Base-by-base conservation (phyloP, 371 early-diverging fungal genomes). In the Gilbertella persicaria region DNA sequence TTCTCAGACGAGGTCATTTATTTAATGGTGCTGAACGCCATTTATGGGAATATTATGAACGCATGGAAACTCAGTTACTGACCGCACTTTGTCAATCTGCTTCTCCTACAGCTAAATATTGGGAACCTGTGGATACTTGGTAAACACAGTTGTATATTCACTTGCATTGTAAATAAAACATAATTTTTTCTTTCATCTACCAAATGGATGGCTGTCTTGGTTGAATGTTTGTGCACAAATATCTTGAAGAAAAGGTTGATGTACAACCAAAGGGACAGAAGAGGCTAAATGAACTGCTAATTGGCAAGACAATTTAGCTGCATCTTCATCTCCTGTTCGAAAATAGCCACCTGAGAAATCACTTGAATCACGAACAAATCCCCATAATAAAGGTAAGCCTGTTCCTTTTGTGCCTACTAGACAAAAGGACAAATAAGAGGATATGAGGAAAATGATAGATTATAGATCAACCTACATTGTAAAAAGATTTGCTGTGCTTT, bases 321-420 rank as follows among this genome's bases (percentile, higher is more conserved):
- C 71, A n/a, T 48, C 20, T 12, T 54, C 53, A 33, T 66, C 69
- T 1, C 66, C 71, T 4, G 47, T 33, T 14, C 53, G 39, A 49
- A 49, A 60, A 14, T 55, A 61, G 0, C 62, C 58, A 9, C 58
- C 62, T 5, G 54, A 55, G 35, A 66, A 66, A 35, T 69, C 67
- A 30, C 64, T 64, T 5, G 75, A 60, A 33, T 60, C 55, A 26
- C 56, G 48, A 26, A 74, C 71, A 57, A 71, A 71, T 5, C 64
- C 75, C 75, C 75, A 74, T 26, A 66, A 47, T 33, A 74, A 51
- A n/a, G 71, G 71, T 16, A 68, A 20, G 19, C 67, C 68, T 23
- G 46, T 50, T 9, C 44, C 38, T 24, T 53, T 47, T 13, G 54
- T 21, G 5, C 55, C 59, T 42, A 63, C 65, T 64, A 30, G 24